phyloP scores from a whole-genome alignment of 163 green algal species.

The Coccomyxa subellipsoidea region DNA sequence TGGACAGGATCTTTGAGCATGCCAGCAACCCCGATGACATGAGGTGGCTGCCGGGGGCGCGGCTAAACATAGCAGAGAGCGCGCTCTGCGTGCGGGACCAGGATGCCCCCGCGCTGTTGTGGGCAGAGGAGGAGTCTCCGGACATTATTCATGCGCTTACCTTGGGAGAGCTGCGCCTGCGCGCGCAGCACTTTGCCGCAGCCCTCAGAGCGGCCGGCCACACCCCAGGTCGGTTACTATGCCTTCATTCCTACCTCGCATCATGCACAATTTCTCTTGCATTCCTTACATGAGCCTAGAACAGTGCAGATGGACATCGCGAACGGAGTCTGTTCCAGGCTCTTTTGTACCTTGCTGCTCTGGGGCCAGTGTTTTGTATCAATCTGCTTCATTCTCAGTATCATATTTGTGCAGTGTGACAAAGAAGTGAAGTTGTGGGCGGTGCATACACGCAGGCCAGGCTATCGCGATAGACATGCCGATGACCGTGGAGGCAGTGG shows the following conservation, averaged over 20 bases:
- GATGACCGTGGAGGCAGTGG: slow-evolving; percentile 65
- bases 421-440: not conserved
- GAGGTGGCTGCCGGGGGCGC: slow-evolving; percentile 72
- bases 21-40: slow-evolving; percentile 37
- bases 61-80: slow-evolving; percentile 76
- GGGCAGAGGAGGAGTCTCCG: slow-evolving; percentile 60
- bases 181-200: slow-evolving; percentile 38
- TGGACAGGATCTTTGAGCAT: slow-evolving; percentile 33
- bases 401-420: too few relatives aligned
- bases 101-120: slow-evolving; percentile 63
- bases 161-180: slow-evolving; percentile 48
- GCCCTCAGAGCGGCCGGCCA: slow-evolving; percentile 37
- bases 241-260: too few relatives aligned
- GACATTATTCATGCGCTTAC: slow-evolving; percentile 42
- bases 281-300: too few relatives aligned
- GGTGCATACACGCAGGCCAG: slow-evolving; percentile 42
- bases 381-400: too few relatives aligned
- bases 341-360: too few relatives aligned
- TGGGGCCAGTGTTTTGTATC: too few relatives aligned
- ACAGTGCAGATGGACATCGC: too few relatives aligned
- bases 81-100: slow-evolving; percentile 41
- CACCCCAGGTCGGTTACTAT: slow-evolving; percentile 44
- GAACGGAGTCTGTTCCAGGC: too few relatives aligned
- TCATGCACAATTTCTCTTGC: not conserved
- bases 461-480: slow-evolving; percentile 81